Evolutionary conservation across 805 yeast species (phyloP), one percentile per base, ranked within the genome.

Genomic region (Hanseniaspora lachancei): DNA sequence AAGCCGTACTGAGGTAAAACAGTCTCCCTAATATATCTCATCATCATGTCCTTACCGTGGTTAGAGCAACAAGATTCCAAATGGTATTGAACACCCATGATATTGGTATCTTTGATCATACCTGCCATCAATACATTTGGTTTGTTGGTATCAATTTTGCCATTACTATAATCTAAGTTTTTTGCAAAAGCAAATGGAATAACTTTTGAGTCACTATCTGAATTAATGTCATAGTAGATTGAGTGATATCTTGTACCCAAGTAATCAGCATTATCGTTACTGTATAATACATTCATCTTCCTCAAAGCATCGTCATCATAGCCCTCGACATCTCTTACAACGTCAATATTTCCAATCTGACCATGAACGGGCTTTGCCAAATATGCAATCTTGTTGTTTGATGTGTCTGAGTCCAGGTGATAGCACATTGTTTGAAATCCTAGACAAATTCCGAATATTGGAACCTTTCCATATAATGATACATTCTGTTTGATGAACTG

Each of bases 81-180:
- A 64, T 93, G 99, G 64, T 89, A 95, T 64, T 93, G 99, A 2
- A 93, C 97, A 0, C 96, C 98, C 66, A 74, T 91, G 71, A 84
- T 85, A 0, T 97, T 97, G 21, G 70, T 68, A 0, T 39, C 20
- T 0, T 49, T 60, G 63, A 86, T 89, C 63, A 71, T 76, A 0
- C 77, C 93, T 0, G 95, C 96, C 99, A 93, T 93, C 34, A 87
- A 65, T 5, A 84, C 69, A 41, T 64, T 63, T 4, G 72, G 72
- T 38, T 62, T 68, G 12, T 71, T 65, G 16, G 39, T 13, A 12
- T 46, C 23, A 9, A 46, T 27, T n/a, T 18, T n/a, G 24, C 21
- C 34, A 12, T 18, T 46, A 6, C 18, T 24, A 24, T 46, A 46
- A 9, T 46, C 48, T 29, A 46, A 65, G 73, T 52, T 74, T 77